phyloP scores from a whole-genome alignment of 768 basidiomycete genomes.

The Leucocoprinus sp. region DNA sequence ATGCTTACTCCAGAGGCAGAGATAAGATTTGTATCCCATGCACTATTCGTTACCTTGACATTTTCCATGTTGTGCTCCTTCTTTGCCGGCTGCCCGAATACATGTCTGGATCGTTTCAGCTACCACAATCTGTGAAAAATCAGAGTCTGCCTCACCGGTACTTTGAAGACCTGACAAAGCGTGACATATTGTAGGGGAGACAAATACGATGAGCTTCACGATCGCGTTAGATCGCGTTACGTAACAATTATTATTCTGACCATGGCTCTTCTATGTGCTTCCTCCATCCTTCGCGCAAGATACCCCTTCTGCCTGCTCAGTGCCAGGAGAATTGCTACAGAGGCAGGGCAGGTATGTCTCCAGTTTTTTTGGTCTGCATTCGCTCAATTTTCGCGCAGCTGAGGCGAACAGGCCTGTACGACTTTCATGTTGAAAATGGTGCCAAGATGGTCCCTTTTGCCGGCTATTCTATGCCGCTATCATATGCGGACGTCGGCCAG shows the following conservation, averaged over 20 bases:
- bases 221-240: conserved; percentile 8
- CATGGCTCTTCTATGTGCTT: conserved; percentile 7
- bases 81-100: conserved; percentile 84
- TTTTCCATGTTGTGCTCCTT: conserved; percentile 79
- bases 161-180: conserved; percentile 81
- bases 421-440: conserved; percentile 75
- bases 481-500: conserved; percentile 78
- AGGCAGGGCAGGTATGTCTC: conserved; percentile 15
- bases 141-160: conserved; percentile 49
- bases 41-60: conserved; percentile 78
- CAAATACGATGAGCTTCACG: conserved; percentile 6
- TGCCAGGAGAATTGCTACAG: conserved; percentile 16
- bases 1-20: conserved; percentile 68
- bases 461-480: conserved; percentile 89
- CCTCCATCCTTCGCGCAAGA: conserved; percentile 5
- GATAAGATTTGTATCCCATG: conserved; percentile 95
- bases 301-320: neutral
- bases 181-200: conserved; percentile 49
- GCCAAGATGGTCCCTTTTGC: conserved; percentile 98
- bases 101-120: conserved; percentile 49
- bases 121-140: conserved; percentile 10
- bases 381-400: conserved; percentile 21
- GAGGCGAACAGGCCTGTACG: conserved; percentile 71
- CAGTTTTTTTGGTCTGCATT: neutral
- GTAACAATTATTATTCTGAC: conserved; percentile 10